These are phyloP conservation scores for Jamesozyma hellenica DNA, from an alignment of 805 yeast genomes.

Conservation along the genomic window DNA sequence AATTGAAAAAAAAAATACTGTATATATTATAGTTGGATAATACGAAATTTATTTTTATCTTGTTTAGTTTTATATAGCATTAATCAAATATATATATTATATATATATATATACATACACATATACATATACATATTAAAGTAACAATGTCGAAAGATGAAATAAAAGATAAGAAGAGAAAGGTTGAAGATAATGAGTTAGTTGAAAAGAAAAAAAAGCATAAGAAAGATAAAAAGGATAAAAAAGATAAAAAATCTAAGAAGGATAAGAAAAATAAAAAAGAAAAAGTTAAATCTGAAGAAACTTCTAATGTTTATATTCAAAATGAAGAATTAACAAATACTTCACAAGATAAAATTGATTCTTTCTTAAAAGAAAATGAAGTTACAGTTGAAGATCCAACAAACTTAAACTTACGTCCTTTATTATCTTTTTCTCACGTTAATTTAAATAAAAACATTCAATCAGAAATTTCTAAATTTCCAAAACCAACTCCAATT, in stretches of 20 bases:
- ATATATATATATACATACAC: too few species aligned
- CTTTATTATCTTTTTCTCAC: conserved; percentile 58
- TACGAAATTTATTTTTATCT: too few species aligned
- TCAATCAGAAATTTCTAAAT: conserved; percentile 51
- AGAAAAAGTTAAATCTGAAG: conserved; percentile 14
- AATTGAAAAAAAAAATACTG: too few species aligned
- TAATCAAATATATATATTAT: too few species aligned
- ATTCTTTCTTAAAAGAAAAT: conserved; percentile 53
- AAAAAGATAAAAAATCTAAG: conserved; percentile 27
- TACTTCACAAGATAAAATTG: conserved; percentile 46
- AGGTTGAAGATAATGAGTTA: conserved; percentile 27
- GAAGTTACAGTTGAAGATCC: conserved; percentile 77
- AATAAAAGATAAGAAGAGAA: conserved; percentile 33
- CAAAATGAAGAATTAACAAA: conserved; percentile 34
- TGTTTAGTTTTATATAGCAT: too few species aligned
- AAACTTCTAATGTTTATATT: conserved; percentile 20
- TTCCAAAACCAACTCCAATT: conserved; percentile 89
- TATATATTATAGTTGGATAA: too few species aligned
- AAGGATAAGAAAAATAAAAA: conserved; percentile 24
- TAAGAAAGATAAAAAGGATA: conserved; percentile 29
- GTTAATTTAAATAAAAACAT: conserved; percentile 49
- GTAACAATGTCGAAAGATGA: conserved; percentile 32
- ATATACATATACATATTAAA: too few species aligned
- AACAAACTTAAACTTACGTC: conserved; percentile 41
- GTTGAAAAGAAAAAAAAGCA: conserved; percentile 23